Conservation (phyloP, 2,329 filamentous ascomycete genomes). For the Teratosphaeria destructans region DNA sequence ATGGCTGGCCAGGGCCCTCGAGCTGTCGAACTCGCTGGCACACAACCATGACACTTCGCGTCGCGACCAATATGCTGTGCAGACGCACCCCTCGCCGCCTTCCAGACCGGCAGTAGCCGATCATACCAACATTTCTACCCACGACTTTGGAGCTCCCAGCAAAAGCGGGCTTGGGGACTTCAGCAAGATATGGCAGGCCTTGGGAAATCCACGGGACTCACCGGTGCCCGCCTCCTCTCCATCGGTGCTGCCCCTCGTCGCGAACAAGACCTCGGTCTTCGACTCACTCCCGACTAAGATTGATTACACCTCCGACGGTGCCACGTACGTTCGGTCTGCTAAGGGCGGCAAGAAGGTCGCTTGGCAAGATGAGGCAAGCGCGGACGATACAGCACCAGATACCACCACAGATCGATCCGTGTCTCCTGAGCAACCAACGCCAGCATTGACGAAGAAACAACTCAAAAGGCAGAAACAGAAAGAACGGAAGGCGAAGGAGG, state of each 20-base stretch:
- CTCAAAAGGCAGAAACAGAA: conserved; percentile 26
- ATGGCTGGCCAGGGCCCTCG: conserved; percentile 38
- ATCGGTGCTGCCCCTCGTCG: not conserved
- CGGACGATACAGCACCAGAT: conserved; percentile 7
- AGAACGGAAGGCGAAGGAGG: conserved; percentile 18
- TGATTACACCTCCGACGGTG: conserved; percentile 37
- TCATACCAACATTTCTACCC: conserved; percentile 3
- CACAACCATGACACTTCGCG: conserved; percentile 2
- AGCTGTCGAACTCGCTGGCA: conserved; percentile 28
- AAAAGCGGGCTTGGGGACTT: conserved; percentile 33
- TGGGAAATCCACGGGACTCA: conserved; percentile 25
- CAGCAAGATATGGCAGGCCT: conserved; percentile 33
- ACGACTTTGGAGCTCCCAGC: conserved; percentile 8
- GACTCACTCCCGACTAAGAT: conserved; percentile 13
- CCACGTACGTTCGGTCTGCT: conserved; percentile 16
- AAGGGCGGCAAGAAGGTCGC: conserved; percentile 1
- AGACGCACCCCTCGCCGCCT: not conserved
- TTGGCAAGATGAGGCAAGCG: conserved; percentile 13
- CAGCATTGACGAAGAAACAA: conserved; percentile 26
- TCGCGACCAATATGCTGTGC: conserved; percentile 4
- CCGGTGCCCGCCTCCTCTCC: conserved; percentile 2
- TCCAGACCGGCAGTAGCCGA: not conserved
- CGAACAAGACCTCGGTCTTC: not conserved
- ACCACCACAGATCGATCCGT: conserved; percentile 11
- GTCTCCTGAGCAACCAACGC: conserved; percentile 6